phyloP scores from a whole-genome alignment of 2,329 filamentous ascomycete species.

The Aspergillus tamarii region DNA sequence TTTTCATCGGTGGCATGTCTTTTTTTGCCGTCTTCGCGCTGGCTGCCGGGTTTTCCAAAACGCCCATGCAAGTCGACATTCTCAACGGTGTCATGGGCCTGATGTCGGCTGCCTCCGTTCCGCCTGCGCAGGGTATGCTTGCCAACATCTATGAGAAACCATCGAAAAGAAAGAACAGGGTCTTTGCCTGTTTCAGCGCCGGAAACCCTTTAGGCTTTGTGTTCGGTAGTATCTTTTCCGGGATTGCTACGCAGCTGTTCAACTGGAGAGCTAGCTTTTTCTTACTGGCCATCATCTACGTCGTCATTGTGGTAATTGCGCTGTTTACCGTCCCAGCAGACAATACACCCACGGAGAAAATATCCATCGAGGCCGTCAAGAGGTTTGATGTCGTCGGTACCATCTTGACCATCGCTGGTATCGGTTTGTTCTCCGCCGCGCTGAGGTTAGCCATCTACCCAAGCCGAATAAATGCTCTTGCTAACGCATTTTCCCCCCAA shows the following conservation, averaged over 20 bases:
- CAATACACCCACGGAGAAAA: constrained; percentile 31
- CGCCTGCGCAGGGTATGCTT: constrained; percentile 66
- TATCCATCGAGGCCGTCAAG: background rate
- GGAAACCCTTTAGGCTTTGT: constrained; percentile 63
- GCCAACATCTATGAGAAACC: constrained; percentile 67
- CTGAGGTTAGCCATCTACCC: constrained; percentile 39
- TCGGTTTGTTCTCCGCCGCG: constrained; percentile 67
- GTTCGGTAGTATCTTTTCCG: constrained; percentile 62
- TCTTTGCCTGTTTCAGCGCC: constrained; percentile 65
- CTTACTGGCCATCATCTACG: constrained; percentile 43
- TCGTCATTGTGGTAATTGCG: constrained; percentile 66
- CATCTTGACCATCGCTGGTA: constrained; percentile 63
- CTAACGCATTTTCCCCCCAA: background rate
- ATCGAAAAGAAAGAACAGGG: constrained; percentile 64
- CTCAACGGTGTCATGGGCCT: constrained; percentile 67
- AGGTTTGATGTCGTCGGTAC: constrained; percentile 65
- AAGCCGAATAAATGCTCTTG: background rate
- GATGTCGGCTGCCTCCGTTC: constrained; percentile 65
- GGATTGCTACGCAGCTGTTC: constrained; percentile 63
- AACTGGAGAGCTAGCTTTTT: constrained; percentile 63
- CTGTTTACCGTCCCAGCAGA: constrained; percentile 65
- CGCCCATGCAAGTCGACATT: constrained; percentile 63
- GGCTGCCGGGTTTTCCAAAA: constrained; percentile 62
- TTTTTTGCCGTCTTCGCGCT: constrained; percentile 62
- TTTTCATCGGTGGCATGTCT: constrained; percentile 64